Evolutionary conservation across 345 rosid genomes (phyloP), one percentile per base, ranked within the genome.

Genomic region (Arabis hirsuta): DNA sequence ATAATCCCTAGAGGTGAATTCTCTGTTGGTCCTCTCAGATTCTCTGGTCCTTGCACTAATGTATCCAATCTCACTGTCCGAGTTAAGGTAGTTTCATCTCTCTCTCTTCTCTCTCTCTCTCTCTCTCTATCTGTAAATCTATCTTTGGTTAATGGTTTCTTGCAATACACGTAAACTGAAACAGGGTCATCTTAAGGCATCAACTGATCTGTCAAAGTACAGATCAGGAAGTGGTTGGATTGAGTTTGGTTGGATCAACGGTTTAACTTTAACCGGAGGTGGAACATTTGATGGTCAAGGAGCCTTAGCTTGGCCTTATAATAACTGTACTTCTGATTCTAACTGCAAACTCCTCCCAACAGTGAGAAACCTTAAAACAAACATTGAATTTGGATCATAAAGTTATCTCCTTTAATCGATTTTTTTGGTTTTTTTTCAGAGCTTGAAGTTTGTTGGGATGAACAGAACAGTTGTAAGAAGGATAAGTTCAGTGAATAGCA

Each of bases 201-300:
- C 81, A 2, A 55, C 65, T 1, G 82, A 81, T 39, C 69, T 80
- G 4, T 55, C 58, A 11, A 34, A 42, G 34, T 62, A 80, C 50
- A 77, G 41, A 53, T 67, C 69, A 6, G 79, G 73, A 0, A 69
- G 69, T 39, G 77, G 76, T 52, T 90, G 95, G 95, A 54, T 90
- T 47, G 10, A 64, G 12, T 76, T 90, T 69, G 19, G 55, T 11
- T 48, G 73, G 46, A 41, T 90, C 3, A 63, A 82, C 10, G 58
- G 55, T 2, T 63, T 90, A 47, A 81, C 77, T 0, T 8, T 88
- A 31, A 64, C 73, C 7, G 95, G 90, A 2, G 81, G 81, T 8
- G 90, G 97, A 26, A 73, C 79, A 14, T 83, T 90, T 48, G 88
- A 90, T 26, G 97, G 95, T 16, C 81, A 83, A 65, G 90, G 97